Evolutionary conservation across 2,329 filamentous ascomycete species (phyloP).

Genomic region (Ambrosiella cleistominuta): DNA sequence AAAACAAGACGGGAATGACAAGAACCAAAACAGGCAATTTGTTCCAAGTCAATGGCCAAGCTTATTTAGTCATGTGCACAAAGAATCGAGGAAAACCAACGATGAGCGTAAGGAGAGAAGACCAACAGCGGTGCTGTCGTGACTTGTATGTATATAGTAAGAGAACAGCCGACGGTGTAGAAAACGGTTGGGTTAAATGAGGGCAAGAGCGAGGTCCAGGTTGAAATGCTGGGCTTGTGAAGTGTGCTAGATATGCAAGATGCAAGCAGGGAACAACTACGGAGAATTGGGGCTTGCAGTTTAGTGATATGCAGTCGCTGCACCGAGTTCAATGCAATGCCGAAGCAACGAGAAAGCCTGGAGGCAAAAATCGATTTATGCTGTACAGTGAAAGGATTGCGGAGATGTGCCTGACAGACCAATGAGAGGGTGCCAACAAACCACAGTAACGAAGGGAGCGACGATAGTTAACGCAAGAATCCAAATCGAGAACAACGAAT

Average conservation of each 20-base stretch:
- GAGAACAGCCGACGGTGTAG: background rate
- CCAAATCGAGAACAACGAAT: background rate
- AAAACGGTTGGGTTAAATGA: too few species aligned
- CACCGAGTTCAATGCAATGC: background rate
- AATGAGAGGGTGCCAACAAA: background rate
- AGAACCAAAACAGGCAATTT: background rate
- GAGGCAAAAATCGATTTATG: background rate
- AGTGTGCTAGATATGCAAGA: background rate
- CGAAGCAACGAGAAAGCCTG: background rate
- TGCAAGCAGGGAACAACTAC: background rate
- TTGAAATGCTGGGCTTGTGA: background rate
- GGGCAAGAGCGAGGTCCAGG: background rate
- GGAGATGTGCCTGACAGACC: background rate
- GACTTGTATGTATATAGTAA: background rate
- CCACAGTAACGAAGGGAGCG: background rate
- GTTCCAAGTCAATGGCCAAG: too few species aligned
- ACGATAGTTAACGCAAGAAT: background rate
- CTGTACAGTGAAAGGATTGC: background rate
- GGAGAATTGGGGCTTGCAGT: background rate
- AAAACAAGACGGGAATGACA: background rate
- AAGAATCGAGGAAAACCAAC: background rate
- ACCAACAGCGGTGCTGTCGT: background rate
- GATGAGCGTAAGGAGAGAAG: background rate
- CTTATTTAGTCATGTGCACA: too few species aligned
- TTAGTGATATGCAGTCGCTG: background rate